Percentiles rank a stretch among this genome's conserved stretches.
phyloP scores from a whole-genome alignment of 2,329 filamentous ascomycete species.

The Penicillium sumatraense region DNA sequence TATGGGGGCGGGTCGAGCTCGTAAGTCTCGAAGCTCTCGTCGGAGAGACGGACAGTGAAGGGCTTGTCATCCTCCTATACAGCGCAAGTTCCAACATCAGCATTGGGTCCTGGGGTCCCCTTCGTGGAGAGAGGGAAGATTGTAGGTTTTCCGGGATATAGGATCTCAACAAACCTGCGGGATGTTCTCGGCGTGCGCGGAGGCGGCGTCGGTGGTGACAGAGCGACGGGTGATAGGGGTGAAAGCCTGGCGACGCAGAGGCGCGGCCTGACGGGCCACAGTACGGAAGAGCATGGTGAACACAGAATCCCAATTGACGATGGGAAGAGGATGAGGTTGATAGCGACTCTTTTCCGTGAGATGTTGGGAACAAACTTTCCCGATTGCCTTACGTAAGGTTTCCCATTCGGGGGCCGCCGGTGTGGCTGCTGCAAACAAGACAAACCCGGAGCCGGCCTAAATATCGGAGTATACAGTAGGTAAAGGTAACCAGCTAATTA shows the following conservation, averaged over 20 bases:
- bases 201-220: slow-evolving; percentile 95
- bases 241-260: slow-evolving; percentile 56
- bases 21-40: slow-evolving; percentile 99
- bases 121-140: too few relatives aligned
- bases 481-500: too few relatives aligned
- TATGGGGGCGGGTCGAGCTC: slow-evolving; percentile 96
- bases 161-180: slow-evolving; percentile 65
- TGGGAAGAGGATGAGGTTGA: slow-evolving; percentile 26
- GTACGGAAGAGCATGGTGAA: slow-evolving; percentile 72
- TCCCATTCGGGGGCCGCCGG: slow-evolving; percentile 36
- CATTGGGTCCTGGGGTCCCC: slow-evolving; percentile 26
- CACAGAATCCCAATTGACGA: slow-evolving; percentile 34
- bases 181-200: slow-evolving; percentile 83
- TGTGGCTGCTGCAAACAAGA: slow-evolving; percentile 36
- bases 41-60: slow-evolving; percentile 89
- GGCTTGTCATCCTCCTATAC: slow-evolving; percentile 86
- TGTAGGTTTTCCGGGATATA: slow-evolving; percentile 44
- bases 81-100: slow-evolving; percentile 25
- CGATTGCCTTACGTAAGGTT: slow-evolving; percentile 31
- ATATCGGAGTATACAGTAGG: too few relatives aligned
- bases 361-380: slow-evolving; percentile 42
- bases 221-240: slow-evolving; percentile 64
- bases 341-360: slow-evolving; percentile 37
- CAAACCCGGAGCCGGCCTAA: slow-evolving; percentile 28
- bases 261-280: slow-evolving; percentile 64